Percentiles rank a stretch among this genome's conserved stretches.
Conservation (phyloP, 2,329 filamentous ascomycete species). For the Beauveria australis region DNA sequence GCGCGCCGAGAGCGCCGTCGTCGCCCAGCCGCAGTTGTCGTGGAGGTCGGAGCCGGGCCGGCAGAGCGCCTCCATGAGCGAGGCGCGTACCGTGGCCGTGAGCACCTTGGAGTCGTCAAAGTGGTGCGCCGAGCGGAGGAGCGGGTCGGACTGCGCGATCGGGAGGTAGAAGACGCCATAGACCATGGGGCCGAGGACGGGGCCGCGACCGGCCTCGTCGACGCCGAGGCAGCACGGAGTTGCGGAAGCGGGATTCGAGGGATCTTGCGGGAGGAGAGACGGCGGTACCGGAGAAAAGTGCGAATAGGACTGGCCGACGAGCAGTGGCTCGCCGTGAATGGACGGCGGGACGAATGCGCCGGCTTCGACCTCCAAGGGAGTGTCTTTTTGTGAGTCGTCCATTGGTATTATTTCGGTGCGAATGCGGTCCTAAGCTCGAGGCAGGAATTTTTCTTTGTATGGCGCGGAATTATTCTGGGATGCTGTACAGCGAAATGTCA, state of each 20-base stretch:
- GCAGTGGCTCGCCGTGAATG: conserved; percentile 47
- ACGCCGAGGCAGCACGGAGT: conserved; percentile 68
- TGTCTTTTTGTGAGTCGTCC: conserved; percentile 27
- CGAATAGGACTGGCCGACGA: conserved; percentile 59
- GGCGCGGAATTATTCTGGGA: not conserved
- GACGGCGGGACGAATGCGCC: conserved; percentile 60
- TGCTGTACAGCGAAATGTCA: not conserved
- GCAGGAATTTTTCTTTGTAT: too few relatives aligned
- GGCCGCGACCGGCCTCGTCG: conserved; percentile 88
- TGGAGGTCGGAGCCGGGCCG: conserved; percentile 44
- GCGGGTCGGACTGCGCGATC: conserved; percentile 56
- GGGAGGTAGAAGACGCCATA: conserved; percentile 71
- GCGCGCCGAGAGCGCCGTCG: conserved; percentile 69
- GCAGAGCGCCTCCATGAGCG: conserved; percentile 64
- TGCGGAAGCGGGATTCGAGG: conserved; percentile 25
- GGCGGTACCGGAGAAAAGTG: conserved; percentile 64
- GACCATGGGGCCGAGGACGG: conserved; percentile 78
- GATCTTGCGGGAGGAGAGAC: conserved; percentile 41
- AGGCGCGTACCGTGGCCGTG: conserved; percentile 67
- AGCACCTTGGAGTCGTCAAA: conserved; percentile 96
- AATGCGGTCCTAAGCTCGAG: too few relatives aligned
- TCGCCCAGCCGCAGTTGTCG: conserved; percentile 69
- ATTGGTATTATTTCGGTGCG: conserved; percentile 17
- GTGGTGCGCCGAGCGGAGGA: conserved; percentile 71
- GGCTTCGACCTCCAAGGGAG: conserved; percentile 9